phyloP scores from a whole-genome alignment of 139 green algal species.

The Ettlia oleoabundans region DNA sequence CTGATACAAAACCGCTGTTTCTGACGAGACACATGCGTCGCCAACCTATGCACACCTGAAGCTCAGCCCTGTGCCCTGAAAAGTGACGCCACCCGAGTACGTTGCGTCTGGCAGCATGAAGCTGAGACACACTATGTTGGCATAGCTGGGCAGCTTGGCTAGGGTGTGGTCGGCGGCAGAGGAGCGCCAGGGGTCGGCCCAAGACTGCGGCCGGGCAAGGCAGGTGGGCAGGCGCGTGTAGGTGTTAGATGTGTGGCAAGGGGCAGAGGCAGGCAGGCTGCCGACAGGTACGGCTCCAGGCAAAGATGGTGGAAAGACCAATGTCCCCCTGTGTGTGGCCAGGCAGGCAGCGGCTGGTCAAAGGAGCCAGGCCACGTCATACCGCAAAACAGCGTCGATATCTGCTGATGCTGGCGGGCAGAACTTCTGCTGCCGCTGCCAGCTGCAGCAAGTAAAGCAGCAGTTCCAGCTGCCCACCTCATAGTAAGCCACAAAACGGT shows the following conservation, averaged over 20 bases:
- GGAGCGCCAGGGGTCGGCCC: constrained; percentile 31
- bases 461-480: not conserved
- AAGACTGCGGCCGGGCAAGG: constrained; percentile 44
- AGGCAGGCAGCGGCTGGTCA: too few relatives aligned
- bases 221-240: not conserved
- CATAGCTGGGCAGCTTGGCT: constrained; percentile 46
- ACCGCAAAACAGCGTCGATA: too few relatives aligned
- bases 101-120: constrained; percentile 55
- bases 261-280: not conserved
- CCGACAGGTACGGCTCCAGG: too few relatives aligned
- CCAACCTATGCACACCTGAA: constrained; percentile 29
- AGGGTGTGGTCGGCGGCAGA: constrained; percentile 1
- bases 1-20: too few relatives aligned
- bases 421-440: not conserved
- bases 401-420: not conserved
- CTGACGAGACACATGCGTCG: not conserved
- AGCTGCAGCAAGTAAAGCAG: not conserved
- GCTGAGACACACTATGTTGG: constrained; percentile 46
- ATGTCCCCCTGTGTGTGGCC: too few relatives aligned
- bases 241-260: too few relatives aligned
- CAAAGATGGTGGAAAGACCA: too few relatives aligned
- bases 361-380: too few relatives aligned
- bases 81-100: constrained; percentile 45
- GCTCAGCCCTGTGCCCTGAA: constrained; percentile 44
- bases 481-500: constrained; percentile 4